Base-by-base conservation (phyloP, 2,329 filamentous ascomycete genomes). In the Neopestalotiopsis rosae region DNA sequence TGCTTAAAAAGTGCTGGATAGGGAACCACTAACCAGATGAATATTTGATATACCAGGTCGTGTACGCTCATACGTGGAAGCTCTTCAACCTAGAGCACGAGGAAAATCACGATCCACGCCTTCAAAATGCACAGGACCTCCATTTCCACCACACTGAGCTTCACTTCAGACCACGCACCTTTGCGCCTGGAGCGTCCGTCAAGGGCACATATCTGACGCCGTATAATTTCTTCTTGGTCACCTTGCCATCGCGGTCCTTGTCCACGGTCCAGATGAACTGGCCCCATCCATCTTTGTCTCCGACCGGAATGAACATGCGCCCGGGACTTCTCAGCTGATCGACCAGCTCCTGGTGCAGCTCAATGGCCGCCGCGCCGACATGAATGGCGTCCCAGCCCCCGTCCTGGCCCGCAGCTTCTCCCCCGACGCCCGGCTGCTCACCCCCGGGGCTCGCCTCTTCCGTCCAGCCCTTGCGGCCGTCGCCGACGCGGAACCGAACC, bases 381-480 rank as follows among this genome's bases (percentile, higher is more conserved):
- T 98, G 96, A 69, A 99, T 98, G 2, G 93, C 95, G 85, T 98
- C 94, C 86, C 95, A 99, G 0, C 90, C 86, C 70, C 82, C 85
- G 13, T 84, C 81, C 67, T 84, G 84, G 5, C 84, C 85, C 59
- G 81, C 71, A 1, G 81, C 5, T 71, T 70, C 72, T 71, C 71
- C 72, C 9, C 71, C 73, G 3, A 72, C 73, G 82, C 77, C 59
- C 71, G 75, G 73, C 66, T 69, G 69, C 13, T 66, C 61, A 0
- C 59, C 69, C 30, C 45, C 67, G 1, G 74, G 69, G 12, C 68
- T 72, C 12, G 76, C 6, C 34, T 7, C 73, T 74, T 86, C 87
- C 1, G 85, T 76, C 86, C 88, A 91, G 1, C 92, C 92, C 71
- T 88, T 85, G 5, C 92, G 81, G 1, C 92, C 92, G 81, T 98